Base-by-base conservation (phyloP, 2,329 filamentous ascomycete genomes). In the Fusarium sublunatum region DNA sequence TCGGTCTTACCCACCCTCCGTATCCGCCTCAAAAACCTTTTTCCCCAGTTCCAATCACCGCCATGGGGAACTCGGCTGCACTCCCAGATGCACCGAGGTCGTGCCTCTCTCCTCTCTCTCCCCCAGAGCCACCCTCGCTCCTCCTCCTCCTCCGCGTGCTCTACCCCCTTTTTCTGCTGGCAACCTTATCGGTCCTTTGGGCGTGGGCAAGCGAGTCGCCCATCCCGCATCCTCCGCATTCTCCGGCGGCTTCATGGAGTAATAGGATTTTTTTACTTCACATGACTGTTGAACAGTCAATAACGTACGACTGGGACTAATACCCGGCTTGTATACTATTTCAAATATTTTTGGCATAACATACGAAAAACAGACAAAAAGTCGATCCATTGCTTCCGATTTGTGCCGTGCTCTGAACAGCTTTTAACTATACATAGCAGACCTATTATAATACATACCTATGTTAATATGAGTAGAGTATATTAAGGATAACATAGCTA, bases 181-280 rank as follows among this genome's bases (percentile, higher is more conserved):
- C 31, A 29, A 39, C 41, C 55, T 54, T 60, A 60, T 60, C 57
- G 55, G 57, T 60, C 56, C 56, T 54, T 60, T 60, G 42, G 38
- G 47, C 36, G 55, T 25, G 56, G 57, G 57, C 57, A 60, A 60
- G 48, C 48, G 57, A 60, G 42, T 48, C 45, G 51, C n/a, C 15
- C 12, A 60, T 60, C 57, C 57, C 57, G 56, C 55, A 60, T 60
- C 57, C 57, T 60, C 57, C 57, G 57, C 55, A 60, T 60, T 60
- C 54, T 36, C n/a, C 35, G 52, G 39, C 39, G 36, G 19, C 2
- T 25, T 32, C 8, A 26, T 31, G 26, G 46, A 38, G n/a, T 25
- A 13, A 24, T 35, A 38, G 41, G 41, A 59, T 35, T 46, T 54
- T 24, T 60, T 41, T 41, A 3, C 15, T 38, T 47, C 55, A 54